A percentile compares a stretch with the other conserved stretches of the same genome.
Conservation (phyloP, 768 basidiomycete species). For the Cubamyces lactineus region DNA sequence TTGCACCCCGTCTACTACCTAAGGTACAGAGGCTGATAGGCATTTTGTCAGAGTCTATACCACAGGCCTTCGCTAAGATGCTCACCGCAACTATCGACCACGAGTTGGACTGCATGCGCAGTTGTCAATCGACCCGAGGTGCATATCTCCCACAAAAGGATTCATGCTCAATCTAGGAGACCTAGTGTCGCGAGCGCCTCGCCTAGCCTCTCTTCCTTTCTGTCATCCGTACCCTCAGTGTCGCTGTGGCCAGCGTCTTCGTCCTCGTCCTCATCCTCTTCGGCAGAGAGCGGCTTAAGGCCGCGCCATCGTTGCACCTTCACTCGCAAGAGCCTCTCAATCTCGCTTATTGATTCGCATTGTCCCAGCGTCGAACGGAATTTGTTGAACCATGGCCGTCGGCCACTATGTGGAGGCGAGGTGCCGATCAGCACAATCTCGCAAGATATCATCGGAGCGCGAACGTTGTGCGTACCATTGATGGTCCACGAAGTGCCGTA, state of each 20-base stretch:
- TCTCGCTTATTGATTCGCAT: constrained; percentile 27
- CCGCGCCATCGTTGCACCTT: constrained; percentile 33
- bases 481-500: constrained; percentile 68
- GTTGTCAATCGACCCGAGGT: no score
- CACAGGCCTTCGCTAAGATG: no score
- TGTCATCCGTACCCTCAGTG: not conserved
- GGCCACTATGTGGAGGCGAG: constrained; percentile 22
- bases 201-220: no score
- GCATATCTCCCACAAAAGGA: no score
- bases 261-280: constrained; percentile 2
- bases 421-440: not conserved
- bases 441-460: not conserved
- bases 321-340: constrained; percentile 28
- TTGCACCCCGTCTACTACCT: no score
- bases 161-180: no score
- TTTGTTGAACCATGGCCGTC: constrained; percentile 33
- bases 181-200: no score
- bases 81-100: no score
- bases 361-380: constrained; percentile 29
- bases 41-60: no score
- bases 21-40: no score
- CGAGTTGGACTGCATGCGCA: no score
- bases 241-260: not conserved
- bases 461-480: constrained; percentile 54
- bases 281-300: constrained; percentile 10